phyloP scores from a whole-genome alignment of 78 protist species.

The Dictyostelium brefeldianum region DNA sequence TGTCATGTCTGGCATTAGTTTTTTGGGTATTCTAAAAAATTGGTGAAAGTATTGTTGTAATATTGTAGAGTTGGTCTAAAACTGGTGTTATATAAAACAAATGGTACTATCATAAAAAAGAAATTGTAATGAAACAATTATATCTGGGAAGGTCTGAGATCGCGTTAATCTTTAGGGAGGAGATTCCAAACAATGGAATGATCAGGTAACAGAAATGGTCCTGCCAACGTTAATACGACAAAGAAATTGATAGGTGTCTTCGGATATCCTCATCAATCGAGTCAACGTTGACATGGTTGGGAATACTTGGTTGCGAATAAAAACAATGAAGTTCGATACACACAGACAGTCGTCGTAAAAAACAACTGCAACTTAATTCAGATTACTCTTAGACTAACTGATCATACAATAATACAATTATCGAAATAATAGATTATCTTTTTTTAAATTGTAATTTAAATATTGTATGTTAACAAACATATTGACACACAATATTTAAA shows the following conservation, averaged over 20 bases:
- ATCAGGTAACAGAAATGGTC: constrained; percentile 11
- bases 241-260: neutral
- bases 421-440: too few species aligned
- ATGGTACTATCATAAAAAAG: neutral
- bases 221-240: neutral
- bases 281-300: neutral
- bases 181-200: constrained; percentile 13
- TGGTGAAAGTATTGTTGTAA: too few species aligned
- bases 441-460: too few species aligned
- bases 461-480: too few species aligned
- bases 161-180: constrained; percentile 9
- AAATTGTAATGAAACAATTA: neutral
- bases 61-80: neutral
- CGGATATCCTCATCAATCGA: neutral
- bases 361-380: neutral
- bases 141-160: constrained; percentile 14
- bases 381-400: neutral
- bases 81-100: constrained; percentile 4
- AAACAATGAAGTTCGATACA: constrained; percentile 10
- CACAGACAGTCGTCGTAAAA: neutral
- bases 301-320: constrained; percentile 9
- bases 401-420: too few species aligned
- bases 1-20: too few species aligned
- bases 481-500: too few species aligned
- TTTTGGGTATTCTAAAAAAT: too few species aligned